Conservation (phyloP, 805 yeast genomes). For the Nakazawaea holstii region DNA sequence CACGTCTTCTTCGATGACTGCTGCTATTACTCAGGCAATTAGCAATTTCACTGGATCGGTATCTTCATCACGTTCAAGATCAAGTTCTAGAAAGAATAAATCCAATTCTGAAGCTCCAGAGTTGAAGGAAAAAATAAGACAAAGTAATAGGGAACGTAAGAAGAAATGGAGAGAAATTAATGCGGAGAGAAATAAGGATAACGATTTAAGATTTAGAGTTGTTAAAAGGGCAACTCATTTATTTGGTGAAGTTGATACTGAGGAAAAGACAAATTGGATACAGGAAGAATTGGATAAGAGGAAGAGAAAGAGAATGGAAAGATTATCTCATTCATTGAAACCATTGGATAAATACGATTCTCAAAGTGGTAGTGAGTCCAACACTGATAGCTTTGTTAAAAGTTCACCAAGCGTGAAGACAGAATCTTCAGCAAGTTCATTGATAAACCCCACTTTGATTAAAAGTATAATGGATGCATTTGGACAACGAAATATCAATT, state of each 20-base stretch:
- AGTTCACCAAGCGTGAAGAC: conserved; percentile 14
- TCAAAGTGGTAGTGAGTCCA: background rate
- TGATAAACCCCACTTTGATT: conserved; percentile 10
- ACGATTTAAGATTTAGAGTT: conserved; percentile 77
- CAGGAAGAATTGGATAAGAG: conserved; percentile 66
- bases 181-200: conserved; percentile 76
- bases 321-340: conserved; percentile 25
- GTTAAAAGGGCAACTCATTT: conserved; percentile 61
- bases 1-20: conserved; percentile 9
- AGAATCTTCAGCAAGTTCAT: conserved; percentile 10
- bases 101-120: conserved; percentile 19
- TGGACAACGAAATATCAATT: conserved; percentile 3
- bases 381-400: no score
- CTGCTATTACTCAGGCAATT: conserved; percentile 12
- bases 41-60: conserved; percentile 3
- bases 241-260: conserved; percentile 58
- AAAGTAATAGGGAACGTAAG: conserved; percentile 72
- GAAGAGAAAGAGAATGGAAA: conserved; percentile 50
- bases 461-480: background rate
- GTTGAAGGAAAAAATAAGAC: conserved; percentile 50
- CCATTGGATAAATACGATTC: conserved; percentile 10
- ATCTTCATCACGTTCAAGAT: background rate
- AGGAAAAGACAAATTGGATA: conserved; percentile 59
- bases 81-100: background rate
- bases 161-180: conserved; percentile 82